Conservation (phyloP, 495 filamentous ascomycete species). For the Podospora bellae-mahoneyi region DNA sequence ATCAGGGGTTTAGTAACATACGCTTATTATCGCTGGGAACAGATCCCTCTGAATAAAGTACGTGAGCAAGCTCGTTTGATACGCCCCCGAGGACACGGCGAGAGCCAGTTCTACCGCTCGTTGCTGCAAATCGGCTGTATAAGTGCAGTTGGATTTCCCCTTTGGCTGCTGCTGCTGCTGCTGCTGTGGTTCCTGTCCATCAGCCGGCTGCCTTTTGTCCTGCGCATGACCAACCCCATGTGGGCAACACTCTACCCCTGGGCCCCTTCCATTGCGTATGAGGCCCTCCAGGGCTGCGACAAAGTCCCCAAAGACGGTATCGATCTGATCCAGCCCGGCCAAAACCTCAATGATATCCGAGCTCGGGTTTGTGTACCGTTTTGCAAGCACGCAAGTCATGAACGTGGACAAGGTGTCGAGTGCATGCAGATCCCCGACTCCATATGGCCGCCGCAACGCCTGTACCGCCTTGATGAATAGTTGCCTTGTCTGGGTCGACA, state of each 20-base stretch:
- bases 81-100: slow-evolving; percentile 84
- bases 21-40: slow-evolving; percentile 93
- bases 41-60: slow-evolving; percentile 95
- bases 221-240: slow-evolving; percentile 16
- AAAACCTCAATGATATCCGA: slow-evolving; percentile 90
- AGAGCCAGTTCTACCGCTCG: slow-evolving; percentile 80
- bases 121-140: slow-evolving; percentile 58
- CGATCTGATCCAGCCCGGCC: slow-evolving; percentile 82
- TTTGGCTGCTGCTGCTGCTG: not conserved
- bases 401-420: slow-evolving; percentile 94
- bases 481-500: slow-evolving; percentile 71
- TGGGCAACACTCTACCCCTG: slow-evolving; percentile 28
- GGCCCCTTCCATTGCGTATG: slow-evolving; percentile 71
- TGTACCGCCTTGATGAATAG: slow-evolving; percentile 71
- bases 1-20: slow-evolving; percentile 31
- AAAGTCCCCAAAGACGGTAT: slow-evolving; percentile 82
- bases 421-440: slow-evolving; percentile 70
- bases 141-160: slow-evolving; percentile 13
- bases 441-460: slow-evolving; percentile 59
- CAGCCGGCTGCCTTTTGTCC: slow-evolving; percentile 1
- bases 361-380: slow-evolving; percentile 93
- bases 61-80: slow-evolving; percentile 86
- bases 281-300: slow-evolving; percentile 74
- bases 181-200: slow-evolving; percentile 1
- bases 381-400: slow-evolving; percentile 71